phyloP scores from a whole-genome alignment of 2,329 filamentous ascomycete genomes.

The Dothistroma pini region DNA sequence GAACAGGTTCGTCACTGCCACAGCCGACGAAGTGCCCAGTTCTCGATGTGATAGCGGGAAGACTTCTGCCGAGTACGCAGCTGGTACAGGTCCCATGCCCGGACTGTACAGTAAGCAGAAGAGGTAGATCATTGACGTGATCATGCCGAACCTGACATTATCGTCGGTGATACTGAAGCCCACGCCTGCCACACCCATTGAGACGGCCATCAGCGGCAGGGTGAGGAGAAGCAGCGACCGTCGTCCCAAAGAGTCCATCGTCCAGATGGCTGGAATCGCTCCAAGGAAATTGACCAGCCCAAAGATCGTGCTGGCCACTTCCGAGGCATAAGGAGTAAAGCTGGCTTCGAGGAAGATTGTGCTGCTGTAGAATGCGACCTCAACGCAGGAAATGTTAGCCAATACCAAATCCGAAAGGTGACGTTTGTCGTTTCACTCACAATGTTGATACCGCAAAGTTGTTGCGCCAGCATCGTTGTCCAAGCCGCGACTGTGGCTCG shows the following conservation, averaged over 20 bases:
- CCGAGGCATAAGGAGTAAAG: background rate
- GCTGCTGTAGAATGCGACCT: background rate
- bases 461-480: conserved; percentile 34
- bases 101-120: conserved; percentile 28
- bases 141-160: conserved; percentile 33
- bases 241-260: background rate
- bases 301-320: conserved; percentile 1
- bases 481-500: conserved; percentile 37
- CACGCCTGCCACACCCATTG: conserved; percentile 47
- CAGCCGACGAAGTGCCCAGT: conserved; percentile 29
- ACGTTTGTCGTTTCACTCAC: background rate
- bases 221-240: background rate
- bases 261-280: conserved; percentile 2
- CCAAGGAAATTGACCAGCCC: background rate
- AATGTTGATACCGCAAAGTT: conserved; percentile 29
- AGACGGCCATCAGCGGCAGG: conserved; percentile 45
- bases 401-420: background rate
- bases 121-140: conserved; percentile 33
- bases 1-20: conserved; percentile 41
- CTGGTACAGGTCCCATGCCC: conserved; percentile 29
- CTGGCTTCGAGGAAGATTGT: background rate
- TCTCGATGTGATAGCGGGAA: conserved; percentile 35
- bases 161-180: conserved; percentile 50
- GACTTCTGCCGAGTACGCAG: conserved; percentile 35
- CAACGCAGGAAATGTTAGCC: background rate